Evolutionary conservation across 352 stramenopile species (phyloP).

Genomic region (Phytopythium aichiense): DNA sequence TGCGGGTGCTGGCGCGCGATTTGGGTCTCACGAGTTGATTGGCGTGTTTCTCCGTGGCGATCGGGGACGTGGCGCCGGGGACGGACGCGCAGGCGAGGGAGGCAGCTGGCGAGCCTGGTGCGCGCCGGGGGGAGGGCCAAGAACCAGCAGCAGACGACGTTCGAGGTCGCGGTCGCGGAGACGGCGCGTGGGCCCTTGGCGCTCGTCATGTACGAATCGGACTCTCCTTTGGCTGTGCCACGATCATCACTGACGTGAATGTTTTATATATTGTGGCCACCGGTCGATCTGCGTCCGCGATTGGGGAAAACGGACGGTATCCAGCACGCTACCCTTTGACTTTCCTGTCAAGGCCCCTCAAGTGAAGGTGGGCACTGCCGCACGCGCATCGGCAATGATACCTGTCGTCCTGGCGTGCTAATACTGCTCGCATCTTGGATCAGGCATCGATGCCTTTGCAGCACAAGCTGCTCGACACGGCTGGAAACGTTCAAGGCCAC

Average conservation of each 20-base stretch:
- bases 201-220: conserved; percentile 39
- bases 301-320: background rate
- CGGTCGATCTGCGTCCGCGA: background rate
- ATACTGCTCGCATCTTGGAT: background rate
- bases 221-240: conserved; percentile 3
- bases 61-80: background rate
- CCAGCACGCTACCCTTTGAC: conserved; percentile 62
- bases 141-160: conserved; percentile 84
- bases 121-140: conserved; percentile 74
- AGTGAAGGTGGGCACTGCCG: conserved; percentile 35
- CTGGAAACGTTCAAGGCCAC: conserved; percentile 66
- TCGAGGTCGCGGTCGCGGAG: conserved; percentile 66
- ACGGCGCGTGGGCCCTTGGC: conserved; percentile 43
- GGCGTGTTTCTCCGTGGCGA: background rate
- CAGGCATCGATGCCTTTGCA: conserved; percentile 69
- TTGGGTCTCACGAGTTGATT: background rate
- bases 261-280: background rate
- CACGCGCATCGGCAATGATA: background rate
- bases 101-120: conserved; percentile 78
- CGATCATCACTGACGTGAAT: background rate
- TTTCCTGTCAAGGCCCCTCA: conserved; percentile 69
- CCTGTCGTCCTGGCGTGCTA: background rate
- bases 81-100: conserved; percentile 36
- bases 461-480: conserved; percentile 68
- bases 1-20: background rate